Conservation (phyloP, 2,329 filamentous ascomycete genomes). For the Aureobasidium uvarum region DNA sequence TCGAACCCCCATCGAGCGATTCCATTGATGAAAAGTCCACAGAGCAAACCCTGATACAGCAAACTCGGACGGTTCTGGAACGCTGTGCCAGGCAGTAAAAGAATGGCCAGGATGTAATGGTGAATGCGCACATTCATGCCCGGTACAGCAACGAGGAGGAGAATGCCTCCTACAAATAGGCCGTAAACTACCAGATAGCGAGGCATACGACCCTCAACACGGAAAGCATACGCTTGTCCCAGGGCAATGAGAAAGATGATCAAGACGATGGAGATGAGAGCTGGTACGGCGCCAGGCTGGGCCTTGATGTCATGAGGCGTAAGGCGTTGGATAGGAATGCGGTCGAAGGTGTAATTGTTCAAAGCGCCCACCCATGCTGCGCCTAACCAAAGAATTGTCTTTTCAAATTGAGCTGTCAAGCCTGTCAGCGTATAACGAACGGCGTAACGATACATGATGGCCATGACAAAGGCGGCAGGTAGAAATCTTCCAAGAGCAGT, state of each 20-base stretch:
- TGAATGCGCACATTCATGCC: slow-evolving; percentile 83
- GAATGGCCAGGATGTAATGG: slow-evolving; percentile 86
- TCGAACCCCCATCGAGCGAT: slow-evolving; percentile 94
- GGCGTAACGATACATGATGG: slow-evolving; percentile 83
- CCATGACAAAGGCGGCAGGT: slow-evolving; percentile 81
- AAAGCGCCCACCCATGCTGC: slow-evolving; percentile 87
- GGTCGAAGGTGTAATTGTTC: slow-evolving; percentile 92
- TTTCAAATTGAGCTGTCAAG: slow-evolving; percentile 81
- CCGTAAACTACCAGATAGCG: slow-evolving; percentile 76
- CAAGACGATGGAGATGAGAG: slow-evolving; percentile 74
- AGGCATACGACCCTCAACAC: slow-evolving; percentile 76
- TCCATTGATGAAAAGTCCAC: slow-evolving; percentile 92
- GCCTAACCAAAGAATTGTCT: slow-evolving; percentile 85
- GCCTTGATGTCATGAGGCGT: slow-evolving; percentile 84
- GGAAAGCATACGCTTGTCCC: slow-evolving; percentile 80
- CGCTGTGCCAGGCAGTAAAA: slow-evolving; percentile 82
- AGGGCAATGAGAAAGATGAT: slow-evolving; percentile 66
- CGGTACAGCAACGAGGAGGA: slow-evolving; percentile 70
- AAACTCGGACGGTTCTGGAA: slow-evolving; percentile 83
- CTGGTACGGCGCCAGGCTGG: slow-evolving; percentile 84
- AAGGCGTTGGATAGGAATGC: slow-evolving; percentile 90
- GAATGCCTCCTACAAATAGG: slow-evolving; percentile 63
- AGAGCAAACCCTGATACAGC: slow-evolving; percentile 82
- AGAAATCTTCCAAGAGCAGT: slow-evolving; percentile 77
- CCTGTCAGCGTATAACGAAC: slow-evolving; percentile 68